Evolutionary conservation across 2,329 filamentous ascomycete genomes (phyloP).

Genomic region (Ascochyta lentis): DNA sequence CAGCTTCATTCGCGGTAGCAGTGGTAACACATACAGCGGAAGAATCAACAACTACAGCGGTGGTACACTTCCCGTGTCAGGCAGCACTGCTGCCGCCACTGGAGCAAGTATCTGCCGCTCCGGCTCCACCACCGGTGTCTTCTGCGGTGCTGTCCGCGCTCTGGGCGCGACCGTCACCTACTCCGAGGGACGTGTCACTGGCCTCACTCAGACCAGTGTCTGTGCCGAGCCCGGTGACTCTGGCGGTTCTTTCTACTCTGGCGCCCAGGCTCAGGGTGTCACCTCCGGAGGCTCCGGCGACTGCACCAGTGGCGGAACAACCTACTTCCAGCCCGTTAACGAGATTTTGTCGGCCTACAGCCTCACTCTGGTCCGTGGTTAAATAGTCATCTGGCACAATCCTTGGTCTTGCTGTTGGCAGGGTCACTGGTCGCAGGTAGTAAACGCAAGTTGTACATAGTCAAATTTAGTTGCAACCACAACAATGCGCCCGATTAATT

Average conservation of each 20-base stretch:
- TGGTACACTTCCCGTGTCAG: slow-evolving; percentile 44
- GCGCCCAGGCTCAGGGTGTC: slow-evolving; percentile 53
- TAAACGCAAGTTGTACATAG: too few species aligned
- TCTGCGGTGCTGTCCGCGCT: slow-evolving; percentile 49
- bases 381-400: slow-evolving; percentile 9
- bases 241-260: slow-evolving; percentile 51
- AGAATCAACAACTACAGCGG: slow-evolving; percentile 46
- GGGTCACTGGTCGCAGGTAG: too few species aligned
- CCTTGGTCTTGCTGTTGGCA: too few species aligned
- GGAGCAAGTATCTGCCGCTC: slow-evolving; percentile 53
- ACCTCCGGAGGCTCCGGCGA: slow-evolving; percentile 52
- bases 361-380: slow-evolving; percentile 35
- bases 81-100: slow-evolving; percentile 48
- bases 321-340: slow-evolving; percentile 54
- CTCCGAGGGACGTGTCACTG: slow-evolving; percentile 50
- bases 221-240: slow-evolving; percentile 55
- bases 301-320: slow-evolving; percentile 48
- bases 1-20: slow-evolving; percentile 47
- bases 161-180: slow-evolving; percentile 50
- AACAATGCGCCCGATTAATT: too few species aligned
- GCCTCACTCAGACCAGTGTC: slow-evolving; percentile 51
- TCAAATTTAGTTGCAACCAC: too few species aligned
- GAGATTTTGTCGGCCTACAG: slow-evolving; percentile 51
- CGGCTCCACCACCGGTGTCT: slow-evolving; percentile 52
- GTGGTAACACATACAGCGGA: slow-evolving; percentile 41